Percentiles rank a stretch among this genome's conserved stretches.
These are phyloP conservation scores for Lactifluus hygrophoroides DNA, from an alignment of 768 basidiomycete species.

Conservation along the genomic window DNA sequence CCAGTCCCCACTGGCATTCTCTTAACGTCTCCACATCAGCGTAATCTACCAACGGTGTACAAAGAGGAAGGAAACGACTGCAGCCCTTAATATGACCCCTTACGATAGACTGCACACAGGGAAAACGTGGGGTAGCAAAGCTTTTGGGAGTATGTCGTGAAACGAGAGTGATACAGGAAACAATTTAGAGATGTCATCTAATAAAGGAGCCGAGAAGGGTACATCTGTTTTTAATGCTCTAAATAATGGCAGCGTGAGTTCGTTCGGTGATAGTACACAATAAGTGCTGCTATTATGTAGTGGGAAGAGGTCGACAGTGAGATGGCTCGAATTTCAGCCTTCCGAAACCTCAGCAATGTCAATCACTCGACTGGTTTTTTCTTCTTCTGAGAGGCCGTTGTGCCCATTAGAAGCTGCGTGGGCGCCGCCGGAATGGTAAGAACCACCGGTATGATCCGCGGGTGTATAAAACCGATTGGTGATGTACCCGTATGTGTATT, in stretches of 20 bases:
- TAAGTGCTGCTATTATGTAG: no score
- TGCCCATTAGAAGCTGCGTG: no score
- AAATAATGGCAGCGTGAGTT: not conserved
- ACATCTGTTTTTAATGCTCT: not conserved
- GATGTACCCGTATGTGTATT: not conserved
- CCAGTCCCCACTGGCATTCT: no score
- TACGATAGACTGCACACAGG: not conserved
- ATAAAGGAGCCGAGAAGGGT: not conserved
- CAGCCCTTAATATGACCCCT: not conserved
- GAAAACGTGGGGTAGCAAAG: not conserved
- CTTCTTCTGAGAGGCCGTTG: no score
- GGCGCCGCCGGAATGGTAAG: no score
- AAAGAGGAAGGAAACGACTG: not conserved
- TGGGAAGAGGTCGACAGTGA: no score
- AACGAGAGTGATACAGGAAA: not conserved
- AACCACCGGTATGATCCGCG: not conserved
- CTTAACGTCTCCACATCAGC: no score
- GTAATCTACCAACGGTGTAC: no score
- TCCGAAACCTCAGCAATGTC: no score
- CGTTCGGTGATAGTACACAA: no score
- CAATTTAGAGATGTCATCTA: not conserved
- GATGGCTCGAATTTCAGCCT: no score
- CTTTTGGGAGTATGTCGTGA: not conserved
- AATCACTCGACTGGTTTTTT: no score
- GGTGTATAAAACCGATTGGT: not conserved